Base-by-base conservation (phyloP, 164 flowering plant genomes). In the Euptelea pleiosperma region DNA sequence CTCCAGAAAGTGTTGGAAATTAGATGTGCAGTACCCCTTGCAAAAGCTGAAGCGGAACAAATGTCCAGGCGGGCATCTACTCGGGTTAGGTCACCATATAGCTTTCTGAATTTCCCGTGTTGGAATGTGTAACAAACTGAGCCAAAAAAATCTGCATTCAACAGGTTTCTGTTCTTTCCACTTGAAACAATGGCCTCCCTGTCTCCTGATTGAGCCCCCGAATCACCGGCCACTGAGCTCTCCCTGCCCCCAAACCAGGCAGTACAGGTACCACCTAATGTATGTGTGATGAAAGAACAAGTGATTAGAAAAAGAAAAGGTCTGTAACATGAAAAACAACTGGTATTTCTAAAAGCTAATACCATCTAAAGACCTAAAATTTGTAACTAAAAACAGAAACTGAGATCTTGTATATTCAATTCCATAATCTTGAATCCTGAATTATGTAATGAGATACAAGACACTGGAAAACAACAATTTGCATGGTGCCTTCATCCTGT, bases 51-150 rank as follows among this genome's bases (percentile, higher is more conserved):
- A 53, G 79, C 91, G 18, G 98, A 89, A 62, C 68, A 67, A 12
- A 92, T 68, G 71, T 89, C 91, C 56, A 92, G 52, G 18, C 96
- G 88, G 53, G 93, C 85, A 75, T 92, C 96, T 36, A 92, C 47
- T 12, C 96, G 65, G 30, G 96, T 89, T 25, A 92, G 77, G 62
- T 92, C 96, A 55, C 75, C 68, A 54, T 57, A 82, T 0, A 0
- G 14, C 51, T 80, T 72, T 58, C 77, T 80, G 72, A 92, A 92
- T 46, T 69, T 75, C 45, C 98, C 98, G 61, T 79, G 93, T 69
- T 87, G 98, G 33, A 72, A 69, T 19, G 88, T 82, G 70, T 61
- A 85, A 75, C 91, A 77, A 47, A 72, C 35, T 25, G 98, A 92
- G 21, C 88, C 93, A 77, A 87, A 92, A 33, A 83, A 50, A 66